These are phyloP conservation scores for Pontederia crassipes DNA, from an alignment of 176 grass and related monocot genomes.

Conservation along the genomic window DNA sequence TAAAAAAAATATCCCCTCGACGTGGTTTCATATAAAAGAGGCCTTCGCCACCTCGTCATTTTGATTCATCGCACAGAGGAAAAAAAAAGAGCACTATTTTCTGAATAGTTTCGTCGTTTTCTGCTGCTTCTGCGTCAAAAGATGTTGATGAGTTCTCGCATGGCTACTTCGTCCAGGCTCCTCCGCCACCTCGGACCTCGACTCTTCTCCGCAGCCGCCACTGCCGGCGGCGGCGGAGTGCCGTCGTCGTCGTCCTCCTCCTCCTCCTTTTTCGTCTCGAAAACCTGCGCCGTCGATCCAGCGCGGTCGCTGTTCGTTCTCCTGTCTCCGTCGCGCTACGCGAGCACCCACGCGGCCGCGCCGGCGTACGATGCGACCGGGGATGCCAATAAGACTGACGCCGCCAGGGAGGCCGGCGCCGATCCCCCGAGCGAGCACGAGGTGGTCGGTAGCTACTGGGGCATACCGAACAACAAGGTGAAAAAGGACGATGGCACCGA, in stretches of 20 bases:
- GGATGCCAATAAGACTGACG: not conserved
- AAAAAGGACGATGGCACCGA: not conserved
- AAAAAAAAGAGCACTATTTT: too few species aligned
- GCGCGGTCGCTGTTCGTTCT: not conserved
- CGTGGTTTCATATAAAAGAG: too few species aligned
- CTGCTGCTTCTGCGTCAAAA: too few species aligned
- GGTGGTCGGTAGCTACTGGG: constrained; percentile 3
- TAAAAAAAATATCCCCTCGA: too few species aligned
- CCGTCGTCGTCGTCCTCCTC: not conserved
- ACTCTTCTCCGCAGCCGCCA: not conserved
- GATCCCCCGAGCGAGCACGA: not conserved
- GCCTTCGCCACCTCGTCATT: too few species aligned
- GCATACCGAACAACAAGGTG: not conserved
- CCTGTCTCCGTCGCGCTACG: too few species aligned
- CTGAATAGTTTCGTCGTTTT: too few species aligned
- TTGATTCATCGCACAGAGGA: too few species aligned
- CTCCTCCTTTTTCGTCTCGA: not conserved
- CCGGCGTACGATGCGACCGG: not conserved
- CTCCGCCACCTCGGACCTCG: not conserved
- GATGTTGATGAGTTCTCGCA: constrained; percentile 1
- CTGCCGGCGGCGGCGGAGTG: too few species aligned
- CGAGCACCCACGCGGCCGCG: not conserved
- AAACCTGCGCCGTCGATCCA: not conserved
- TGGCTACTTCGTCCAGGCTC: not conserved
- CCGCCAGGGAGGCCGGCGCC: not conserved